Percentiles rank a stretch among this genome's conserved stretches.
phyloP scores from a whole-genome alignment of 1,284 basidiomycete genomes.

The Cryptococcus depauperatus region DNA sequence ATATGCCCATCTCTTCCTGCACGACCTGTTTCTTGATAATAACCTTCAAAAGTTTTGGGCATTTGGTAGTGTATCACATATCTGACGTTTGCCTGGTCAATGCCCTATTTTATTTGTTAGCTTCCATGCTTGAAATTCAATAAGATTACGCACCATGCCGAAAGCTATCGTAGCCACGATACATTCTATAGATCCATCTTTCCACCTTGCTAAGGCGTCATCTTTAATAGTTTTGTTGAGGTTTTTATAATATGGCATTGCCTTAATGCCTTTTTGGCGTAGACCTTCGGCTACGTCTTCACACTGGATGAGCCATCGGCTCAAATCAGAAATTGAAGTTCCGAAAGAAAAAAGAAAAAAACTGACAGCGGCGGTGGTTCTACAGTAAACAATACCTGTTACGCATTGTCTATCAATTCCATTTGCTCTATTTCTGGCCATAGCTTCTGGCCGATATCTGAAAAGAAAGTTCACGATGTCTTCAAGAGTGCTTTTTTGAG shows the following conservation, averaged over 20 bases:
- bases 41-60: slow-evolving; percentile 79
- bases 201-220: slow-evolving; percentile 55
- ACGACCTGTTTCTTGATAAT: slow-evolving; percentile 81
- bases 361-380: slow-evolving; percentile 33
- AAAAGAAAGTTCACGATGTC: slow-evolving; percentile 62
- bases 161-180: slow-evolving; percentile 67
- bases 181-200: slow-evolving; percentile 44
- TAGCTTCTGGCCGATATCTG: slow-evolving; percentile 19
- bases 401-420: slow-evolving; percentile 47
- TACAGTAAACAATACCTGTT: slow-evolving; percentile 73
- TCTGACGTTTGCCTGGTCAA: slow-evolving; percentile 74
- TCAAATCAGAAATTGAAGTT: neutral
- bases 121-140: neutral
- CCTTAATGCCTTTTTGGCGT: slow-evolving; percentile 57
- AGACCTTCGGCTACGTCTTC: slow-evolving; percentile 60
- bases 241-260: slow-evolving; percentile 65
- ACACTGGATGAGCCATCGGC: no score
- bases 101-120: slow-evolving; percentile 49
- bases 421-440: slow-evolving; percentile 16
- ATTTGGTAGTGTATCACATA: slow-evolving; percentile 56
- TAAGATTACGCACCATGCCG: slow-evolving; percentile 52
- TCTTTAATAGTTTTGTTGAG: slow-evolving; percentile 48
- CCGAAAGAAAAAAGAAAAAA: neutral
- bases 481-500: slow-evolving; percentile 22
- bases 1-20: slow-evolving; percentile 77